These are phyloP conservation scores for Trichoderma afroharzianum DNA, from an alignment of 2,329 filamentous ascomycete genomes.

Conservation along the genomic window DNA sequence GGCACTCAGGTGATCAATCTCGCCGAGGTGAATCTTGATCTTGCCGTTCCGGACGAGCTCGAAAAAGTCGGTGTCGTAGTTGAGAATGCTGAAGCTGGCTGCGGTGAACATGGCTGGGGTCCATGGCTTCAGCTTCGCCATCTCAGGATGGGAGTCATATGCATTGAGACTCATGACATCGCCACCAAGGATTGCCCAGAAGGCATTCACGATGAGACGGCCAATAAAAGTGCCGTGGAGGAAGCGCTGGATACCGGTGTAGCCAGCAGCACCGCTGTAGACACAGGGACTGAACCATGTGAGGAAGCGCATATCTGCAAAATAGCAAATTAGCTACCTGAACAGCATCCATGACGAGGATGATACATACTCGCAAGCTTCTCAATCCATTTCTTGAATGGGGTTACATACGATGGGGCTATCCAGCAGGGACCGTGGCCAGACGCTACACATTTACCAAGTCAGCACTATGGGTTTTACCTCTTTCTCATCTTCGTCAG, in stretches of 20 bases:
- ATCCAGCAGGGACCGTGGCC: conserved; percentile 60
- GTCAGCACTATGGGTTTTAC: too few relatives aligned
- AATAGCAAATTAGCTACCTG: not conserved
- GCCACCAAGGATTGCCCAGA: conserved; percentile 55
- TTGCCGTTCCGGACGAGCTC: conserved; percentile 51
- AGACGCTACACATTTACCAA: conserved; percentile 26
- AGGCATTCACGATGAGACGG: conserved; percentile 50
- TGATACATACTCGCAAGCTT: conserved; percentile 53
- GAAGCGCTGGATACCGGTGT: conserved; percentile 49
- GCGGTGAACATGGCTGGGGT: conserved; percentile 49
- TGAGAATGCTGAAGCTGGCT: conserved; percentile 56
- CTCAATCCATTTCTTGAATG: conserved; percentile 65
- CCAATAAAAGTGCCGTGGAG: conserved; percentile 57
- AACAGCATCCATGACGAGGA: not conserved
- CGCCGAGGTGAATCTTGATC: conserved; percentile 50
- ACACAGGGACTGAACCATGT: conserved; percentile 74
- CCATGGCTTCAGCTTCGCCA: conserved; percentile 52
- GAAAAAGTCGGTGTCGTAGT: conserved; percentile 56
- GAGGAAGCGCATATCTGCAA: conserved; percentile 58
- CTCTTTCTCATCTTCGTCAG: too few relatives aligned
- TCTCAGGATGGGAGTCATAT: conserved; percentile 52
- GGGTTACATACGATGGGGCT: conserved; percentile 59
- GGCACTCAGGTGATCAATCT: conserved; percentile 45
- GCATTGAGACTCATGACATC: conserved; percentile 54
- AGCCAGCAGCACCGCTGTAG: conserved; percentile 64